phyloP scores from a whole-genome alignment of 257 asterid genomes.

The Solanum etuberosum region DNA sequence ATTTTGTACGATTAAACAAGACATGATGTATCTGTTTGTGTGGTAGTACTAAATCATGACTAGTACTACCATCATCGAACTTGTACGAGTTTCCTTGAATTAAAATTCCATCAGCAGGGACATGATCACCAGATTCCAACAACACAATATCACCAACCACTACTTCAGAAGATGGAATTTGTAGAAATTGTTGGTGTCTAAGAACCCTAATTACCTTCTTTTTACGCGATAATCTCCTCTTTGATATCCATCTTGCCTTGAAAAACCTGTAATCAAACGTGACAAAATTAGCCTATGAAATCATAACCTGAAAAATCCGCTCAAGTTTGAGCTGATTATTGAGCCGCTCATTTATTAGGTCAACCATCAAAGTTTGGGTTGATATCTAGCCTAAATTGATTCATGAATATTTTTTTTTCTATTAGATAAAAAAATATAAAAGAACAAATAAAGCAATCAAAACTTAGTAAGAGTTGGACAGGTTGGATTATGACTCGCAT shows the following conservation, averaged over 20 bases:
- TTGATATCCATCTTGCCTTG: neutral
- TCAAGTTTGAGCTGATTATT: neutral
- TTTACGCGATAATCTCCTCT: neutral
- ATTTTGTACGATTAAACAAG: constrained; percentile 5
- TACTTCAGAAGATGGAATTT: constrained; percentile 12
- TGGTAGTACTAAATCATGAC: neutral
- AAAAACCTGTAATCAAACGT: neutral
- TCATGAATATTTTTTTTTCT: neutral
- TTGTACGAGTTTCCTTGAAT: constrained; percentile 2
- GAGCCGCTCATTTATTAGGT: neutral
- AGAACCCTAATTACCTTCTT: constrained; percentile 3
- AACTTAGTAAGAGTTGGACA: neutral
- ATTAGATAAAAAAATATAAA: neutral
- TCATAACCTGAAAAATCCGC: neutral
- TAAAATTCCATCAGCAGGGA: constrained; percentile 38
- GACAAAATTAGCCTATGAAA: neutral
- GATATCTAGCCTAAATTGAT: neutral
- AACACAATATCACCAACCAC: constrained; percentile 34
- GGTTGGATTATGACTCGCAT: neutral
- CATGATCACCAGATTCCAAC: constrained; percentile 13
- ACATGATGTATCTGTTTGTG: neutral
- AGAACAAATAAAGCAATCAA: neutral
- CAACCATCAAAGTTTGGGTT: no score
- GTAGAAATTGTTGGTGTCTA: constrained; percentile 2
- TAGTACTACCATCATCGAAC: constrained; percentile 1